Percentiles rank a stretch among this genome's conserved stretches.
These are phyloP conservation scores for Curvularia lunata DNA, from an alignment of 2,329 filamentous ascomycete genomes.

Conservation along the genomic window DNA sequence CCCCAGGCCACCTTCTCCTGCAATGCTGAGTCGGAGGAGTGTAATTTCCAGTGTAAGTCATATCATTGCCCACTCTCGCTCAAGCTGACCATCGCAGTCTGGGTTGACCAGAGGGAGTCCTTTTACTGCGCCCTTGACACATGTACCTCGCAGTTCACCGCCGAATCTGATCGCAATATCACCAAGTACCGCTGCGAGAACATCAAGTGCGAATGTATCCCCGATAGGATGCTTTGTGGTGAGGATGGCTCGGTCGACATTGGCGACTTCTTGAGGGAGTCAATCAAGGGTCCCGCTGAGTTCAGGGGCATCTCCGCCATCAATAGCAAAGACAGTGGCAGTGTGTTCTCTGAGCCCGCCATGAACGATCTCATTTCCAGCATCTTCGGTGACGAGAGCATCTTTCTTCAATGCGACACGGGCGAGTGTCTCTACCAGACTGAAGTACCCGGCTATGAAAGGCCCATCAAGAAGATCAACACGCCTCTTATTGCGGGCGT, in stretches of 20 bases:
- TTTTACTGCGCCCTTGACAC: conserved; percentile 92
- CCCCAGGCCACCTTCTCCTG: conserved; percentile 96
- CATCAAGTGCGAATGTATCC: conserved; percentile 85
- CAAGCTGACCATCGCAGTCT: conserved; percentile 65
- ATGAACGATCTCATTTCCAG: conserved; percentile 90
- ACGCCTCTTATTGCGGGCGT: conserved; percentile 94
- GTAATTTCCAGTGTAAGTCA: conserved; percentile 88
- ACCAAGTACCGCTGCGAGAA: conserved; percentile 86
- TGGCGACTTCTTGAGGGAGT: conserved; percentile 80
- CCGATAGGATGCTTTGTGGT: conserved; percentile 91
- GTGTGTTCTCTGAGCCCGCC: conserved; percentile 85
- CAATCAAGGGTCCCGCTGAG: conserved; percentile 84
- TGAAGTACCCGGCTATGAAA: conserved; percentile 87
- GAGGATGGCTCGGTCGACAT: conserved; percentile 91
- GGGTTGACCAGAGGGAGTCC: conserved; percentile 91
- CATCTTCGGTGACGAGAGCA: conserved; percentile 91
- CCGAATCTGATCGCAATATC: conserved; percentile 73
- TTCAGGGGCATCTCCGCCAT: conserved; percentile 72
- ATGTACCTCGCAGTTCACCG: conserved; percentile 75
- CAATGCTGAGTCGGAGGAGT: conserved; percentile 73
- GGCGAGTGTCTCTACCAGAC: conserved; percentile 95
- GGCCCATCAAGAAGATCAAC: conserved; percentile 93
- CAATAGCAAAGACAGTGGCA: conserved; percentile 69
- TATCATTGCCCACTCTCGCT: not conserved
- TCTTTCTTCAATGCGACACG: conserved; percentile 78